A percentile compares a stretch with the other conserved stretches of the same genome.
These are phyloP conservation scores for Pisolithus albus DNA, from an alignment of 768 basidiomycete genomes.

Conservation along the genomic window DNA sequence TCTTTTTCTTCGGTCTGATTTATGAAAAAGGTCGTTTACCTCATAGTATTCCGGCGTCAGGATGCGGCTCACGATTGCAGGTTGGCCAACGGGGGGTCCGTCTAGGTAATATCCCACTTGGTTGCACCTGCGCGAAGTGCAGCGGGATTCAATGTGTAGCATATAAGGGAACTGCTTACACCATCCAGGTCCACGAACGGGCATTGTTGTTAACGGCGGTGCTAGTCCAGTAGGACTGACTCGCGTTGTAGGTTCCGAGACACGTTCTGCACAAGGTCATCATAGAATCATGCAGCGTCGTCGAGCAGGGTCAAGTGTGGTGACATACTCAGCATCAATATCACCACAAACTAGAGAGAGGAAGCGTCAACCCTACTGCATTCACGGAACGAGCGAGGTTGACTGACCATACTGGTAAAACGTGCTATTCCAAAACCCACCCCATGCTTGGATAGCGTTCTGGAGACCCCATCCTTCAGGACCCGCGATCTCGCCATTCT, in stretches of 20 bases:
- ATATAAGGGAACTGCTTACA: slow-evolving; percentile 30
- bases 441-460: slow-evolving; percentile 56
- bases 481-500: slow-evolving; percentile 36
- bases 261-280: slow-evolving; percentile 30
- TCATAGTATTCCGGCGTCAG: slow-evolving; percentile 24
- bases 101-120: slow-evolving; percentile 51
- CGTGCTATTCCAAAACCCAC: slow-evolving; percentile 45
- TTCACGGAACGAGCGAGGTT: background rate
- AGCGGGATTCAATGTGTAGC: background rate
- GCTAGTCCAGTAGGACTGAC: slow-evolving; percentile 42
- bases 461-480: slow-evolving; percentile 55
- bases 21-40: slow-evolving; percentile 8
- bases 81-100: slow-evolving; percentile 31
- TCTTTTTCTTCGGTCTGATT: background rate
- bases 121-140: slow-evolving; percentile 46
- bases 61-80: slow-evolving; percentile 30
- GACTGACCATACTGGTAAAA: slow-evolving; percentile 44
- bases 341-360: slow-evolving; percentile 44
- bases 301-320: background rate
- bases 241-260: slow-evolving; percentile 37
- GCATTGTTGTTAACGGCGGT: slow-evolving; percentile 45
- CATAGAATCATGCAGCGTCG: slow-evolving; percentile 22
- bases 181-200: slow-evolving; percentile 70
- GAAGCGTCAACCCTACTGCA: background rate
- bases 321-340: slow-evolving; percentile 40